These are phyloP conservation scores for Niveomyces coronatus DNA, from an alignment of 2,329 filamentous ascomycete species.

Conservation along the genomic window DNA sequence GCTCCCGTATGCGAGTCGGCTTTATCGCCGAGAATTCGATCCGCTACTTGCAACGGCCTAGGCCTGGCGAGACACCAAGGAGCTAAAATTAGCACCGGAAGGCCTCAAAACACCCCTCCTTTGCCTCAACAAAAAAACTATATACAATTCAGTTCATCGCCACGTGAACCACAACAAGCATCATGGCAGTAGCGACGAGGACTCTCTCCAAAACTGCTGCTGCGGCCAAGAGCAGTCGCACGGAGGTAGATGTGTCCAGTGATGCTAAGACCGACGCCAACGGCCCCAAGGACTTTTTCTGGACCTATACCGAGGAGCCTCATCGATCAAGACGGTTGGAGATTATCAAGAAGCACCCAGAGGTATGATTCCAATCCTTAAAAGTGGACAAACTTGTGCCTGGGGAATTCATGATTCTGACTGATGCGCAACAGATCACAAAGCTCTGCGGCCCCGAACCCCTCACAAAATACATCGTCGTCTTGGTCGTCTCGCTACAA, in stretches of 20 bases:
- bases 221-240: neutral
- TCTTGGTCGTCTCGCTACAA: conserved; percentile 75
- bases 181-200: conserved; percentile 5
- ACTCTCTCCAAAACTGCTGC: conserved; percentile 5
- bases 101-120: neutral
- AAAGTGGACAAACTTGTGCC: too few species aligned
- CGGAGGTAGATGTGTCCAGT: neutral
- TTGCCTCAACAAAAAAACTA: neutral
- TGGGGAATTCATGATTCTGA: too few species aligned
- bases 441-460: conserved; percentile 96
- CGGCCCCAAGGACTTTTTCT: conserved; percentile 60
- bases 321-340: conserved; percentile 82
- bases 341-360: conserved; percentile 96
- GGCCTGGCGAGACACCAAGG: neutral
- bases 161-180: neutral
- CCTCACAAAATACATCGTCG: conserved; percentile 86
- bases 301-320: conserved; percentile 98
- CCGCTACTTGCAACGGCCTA: too few species aligned
- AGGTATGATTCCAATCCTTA: conserved; percentile 53
- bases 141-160: neutral
- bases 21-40: too few species aligned
- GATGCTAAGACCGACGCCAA: conserved; percentile 14
- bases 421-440: conserved; percentile 54
- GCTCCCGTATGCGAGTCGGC: too few species aligned
- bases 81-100: conserved; percentile 8